Evolutionary conservation across 306 rosid genomes (phyloP).

Genomic region (Vigna trinervia): DNA sequence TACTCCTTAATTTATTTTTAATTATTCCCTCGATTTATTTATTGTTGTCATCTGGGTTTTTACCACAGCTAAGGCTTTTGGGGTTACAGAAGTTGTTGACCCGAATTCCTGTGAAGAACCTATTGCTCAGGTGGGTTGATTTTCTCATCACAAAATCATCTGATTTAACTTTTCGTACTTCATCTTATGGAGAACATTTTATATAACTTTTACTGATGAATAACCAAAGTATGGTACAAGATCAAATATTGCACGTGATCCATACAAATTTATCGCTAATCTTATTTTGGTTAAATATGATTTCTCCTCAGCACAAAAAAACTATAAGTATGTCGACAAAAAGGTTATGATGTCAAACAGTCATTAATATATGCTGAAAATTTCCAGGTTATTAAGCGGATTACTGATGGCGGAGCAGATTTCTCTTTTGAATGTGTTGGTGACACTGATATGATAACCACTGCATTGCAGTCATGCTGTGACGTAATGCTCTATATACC

Average conservation of each 20-base stretch:
- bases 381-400: constrained; percentile 74
- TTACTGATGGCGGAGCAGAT: constrained; percentile 96
- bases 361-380: constrained; percentile 32
- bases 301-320: constrained; percentile 12
- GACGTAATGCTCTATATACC: constrained; percentile 62
- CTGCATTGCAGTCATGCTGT: constrained; percentile 92
- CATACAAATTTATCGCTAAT: constrained; percentile 6
- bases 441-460: constrained; percentile 84
- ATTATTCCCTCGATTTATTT: constrained; percentile 35
- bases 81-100: constrained; percentile 76
- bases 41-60: constrained; percentile 42
- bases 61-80: constrained; percentile 83
- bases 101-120: constrained; percentile 70
- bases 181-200: constrained; percentile 5
- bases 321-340: neutral
- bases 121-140: constrained; percentile 68
- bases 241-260: constrained; percentile 11
- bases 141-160: constrained; percentile 21
- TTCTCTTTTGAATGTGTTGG: constrained; percentile 93
- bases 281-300: constrained; percentile 17
- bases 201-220: constrained; percentile 9
- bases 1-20: constrained; percentile 8
- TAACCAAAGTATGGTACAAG: constrained; percentile 21
- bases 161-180: constrained; percentile 18
- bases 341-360: neutral